Conservation (phyloP, 768 basidiomycete genomes). For the Cystobasidium tubakii region DNA sequence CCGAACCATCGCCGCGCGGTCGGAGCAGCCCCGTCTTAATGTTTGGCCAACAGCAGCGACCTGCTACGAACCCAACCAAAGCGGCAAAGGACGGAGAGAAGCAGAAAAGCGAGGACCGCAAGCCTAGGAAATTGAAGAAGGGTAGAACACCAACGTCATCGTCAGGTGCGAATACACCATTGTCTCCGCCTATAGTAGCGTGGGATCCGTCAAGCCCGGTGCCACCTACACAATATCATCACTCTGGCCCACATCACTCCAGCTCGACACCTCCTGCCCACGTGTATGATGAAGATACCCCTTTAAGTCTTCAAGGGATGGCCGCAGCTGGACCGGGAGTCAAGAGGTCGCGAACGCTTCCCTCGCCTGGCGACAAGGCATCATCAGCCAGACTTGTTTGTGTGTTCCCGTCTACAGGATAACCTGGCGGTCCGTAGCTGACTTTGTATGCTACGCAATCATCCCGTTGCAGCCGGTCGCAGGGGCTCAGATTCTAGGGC, state of each 20-base stretch:
- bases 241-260: background rate
- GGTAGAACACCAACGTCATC: constrained; percentile 28
- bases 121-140: constrained; percentile 33
- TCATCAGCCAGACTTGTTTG: constrained; percentile 29
- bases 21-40: background rate
- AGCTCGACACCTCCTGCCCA: background rate
- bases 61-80: background rate
- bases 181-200: background rate
- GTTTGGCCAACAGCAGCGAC: background rate
- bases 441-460: background rate
- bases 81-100: constrained; percentile 3
- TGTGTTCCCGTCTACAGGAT: constrained; percentile 16
- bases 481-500: constrained; percentile 6
- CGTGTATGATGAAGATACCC: constrained; percentile 23
- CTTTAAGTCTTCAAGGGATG: constrained; percentile 19
- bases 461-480: background rate
- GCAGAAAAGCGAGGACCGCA: constrained; percentile 19
- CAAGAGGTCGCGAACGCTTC: constrained; percentile 25
- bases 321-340: constrained; percentile 3
- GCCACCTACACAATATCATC: background rate
- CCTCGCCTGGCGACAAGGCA: background rate
- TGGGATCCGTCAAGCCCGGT: constrained; percentile 18
- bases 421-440: background rate
- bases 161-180: background rate
- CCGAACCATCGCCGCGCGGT: background rate